Evolutionary conservation across 2,329 filamentous ascomycete species (phyloP).

Genomic region (Clonostachys rhizophaga): DNA sequence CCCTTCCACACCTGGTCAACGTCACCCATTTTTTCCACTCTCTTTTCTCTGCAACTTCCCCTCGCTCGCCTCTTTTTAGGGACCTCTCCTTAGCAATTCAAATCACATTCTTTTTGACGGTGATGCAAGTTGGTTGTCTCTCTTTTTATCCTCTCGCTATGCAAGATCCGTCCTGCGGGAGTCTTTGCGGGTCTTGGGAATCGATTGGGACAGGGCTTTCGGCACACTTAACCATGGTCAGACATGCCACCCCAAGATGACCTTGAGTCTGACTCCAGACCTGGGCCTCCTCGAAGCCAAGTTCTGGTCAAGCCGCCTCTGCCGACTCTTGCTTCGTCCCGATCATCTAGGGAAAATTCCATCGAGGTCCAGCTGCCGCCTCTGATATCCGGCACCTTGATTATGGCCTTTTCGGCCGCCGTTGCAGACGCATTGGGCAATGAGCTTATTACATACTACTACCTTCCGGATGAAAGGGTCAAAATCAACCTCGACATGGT

Average conservation of each 20-base stretch:
- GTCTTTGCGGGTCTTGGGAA: too few species aligned
- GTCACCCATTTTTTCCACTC: too few species aligned
- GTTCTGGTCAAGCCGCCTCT: slow-evolving; percentile 23
- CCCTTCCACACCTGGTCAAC: too few species aligned
- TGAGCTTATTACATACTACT: slow-evolving; percentile 29
- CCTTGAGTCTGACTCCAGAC: slow-evolving; percentile 14
- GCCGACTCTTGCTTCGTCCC: slow-evolving; percentile 18
- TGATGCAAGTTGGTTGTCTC: too few species aligned
- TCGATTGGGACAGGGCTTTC: too few species aligned
- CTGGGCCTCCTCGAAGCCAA: slow-evolving; percentile 5
- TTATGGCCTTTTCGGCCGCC: slow-evolving; percentile 24
- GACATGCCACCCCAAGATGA: slow-evolving; percentile 19
- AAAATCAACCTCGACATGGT: slow-evolving; percentile 26
- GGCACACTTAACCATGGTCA: slow-evolving; percentile 12
- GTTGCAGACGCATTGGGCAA: slow-evolving; percentile 25
- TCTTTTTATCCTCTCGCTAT: too few species aligned
- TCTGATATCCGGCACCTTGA: slow-evolving; percentile 25
- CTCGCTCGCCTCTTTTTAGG: too few species aligned
- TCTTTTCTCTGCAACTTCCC: too few species aligned
- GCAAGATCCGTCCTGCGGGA: too few species aligned
- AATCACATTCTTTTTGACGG: too few species aligned
- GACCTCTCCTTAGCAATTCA: too few species aligned
- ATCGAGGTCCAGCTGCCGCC: slow-evolving; percentile 25
- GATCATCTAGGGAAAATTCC: slow-evolving; percentile 18
- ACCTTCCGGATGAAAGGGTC: slow-evolving; percentile 21